Percentiles rank a stretch among this genome's conserved stretches.
These are phyloP conservation scores for Neocatenulostroma microsporum DNA, from an alignment of 2,329 filamentous ascomycete genomes.

Conservation along the genomic window DNA sequence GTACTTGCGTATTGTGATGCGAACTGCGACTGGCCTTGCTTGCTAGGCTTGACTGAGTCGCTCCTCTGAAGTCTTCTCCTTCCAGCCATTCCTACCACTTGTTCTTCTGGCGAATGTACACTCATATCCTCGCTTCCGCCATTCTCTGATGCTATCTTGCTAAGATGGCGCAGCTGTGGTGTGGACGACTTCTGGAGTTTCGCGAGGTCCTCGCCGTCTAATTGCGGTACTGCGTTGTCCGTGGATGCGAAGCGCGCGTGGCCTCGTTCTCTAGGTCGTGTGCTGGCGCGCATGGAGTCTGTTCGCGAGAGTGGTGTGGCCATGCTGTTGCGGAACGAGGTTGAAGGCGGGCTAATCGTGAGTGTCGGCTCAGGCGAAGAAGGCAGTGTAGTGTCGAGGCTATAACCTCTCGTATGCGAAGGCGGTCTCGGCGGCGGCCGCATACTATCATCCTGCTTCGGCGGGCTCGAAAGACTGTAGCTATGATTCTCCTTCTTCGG, in stretches of 20 bases:
- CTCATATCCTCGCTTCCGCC: constrained; percentile 71
- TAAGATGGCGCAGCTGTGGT: constrained; percentile 82
- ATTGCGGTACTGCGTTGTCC: constrained; percentile 21
- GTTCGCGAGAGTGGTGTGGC: constrained; percentile 30
- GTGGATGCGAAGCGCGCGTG: constrained; percentile 28
- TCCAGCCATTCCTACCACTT: constrained; percentile 81
- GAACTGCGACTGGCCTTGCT: constrained; percentile 35
- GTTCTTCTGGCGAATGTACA: constrained; percentile 68
- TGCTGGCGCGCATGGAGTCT: constrained; percentile 30
- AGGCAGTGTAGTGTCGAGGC: constrained; percentile 17
- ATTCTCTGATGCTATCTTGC: constrained; percentile 61
- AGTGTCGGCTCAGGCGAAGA: constrained; percentile 19
- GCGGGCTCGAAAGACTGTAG: constrained; percentile 2
- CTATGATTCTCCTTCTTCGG: constrained; percentile 23
- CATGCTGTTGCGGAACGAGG: constrained; percentile 25
- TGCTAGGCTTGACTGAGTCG: constrained; percentile 47
- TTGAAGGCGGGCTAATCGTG: constrained; percentile 17
- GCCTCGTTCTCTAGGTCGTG: constrained; percentile 22
- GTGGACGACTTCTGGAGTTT: constrained; percentile 82
- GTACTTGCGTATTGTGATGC: constrained; percentile 51
- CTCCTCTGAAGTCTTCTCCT: constrained; percentile 69
- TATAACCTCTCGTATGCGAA: constrained; percentile 19
- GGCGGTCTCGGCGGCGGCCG: constrained; percentile 15
- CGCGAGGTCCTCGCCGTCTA: constrained; percentile 56
- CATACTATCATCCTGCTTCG: constrained; percentile 5